Evolutionary conservation across 2,329 filamentous ascomycete genomes (phyloP).

Genomic region (Fusarium pseudocircinatum): DNA sequence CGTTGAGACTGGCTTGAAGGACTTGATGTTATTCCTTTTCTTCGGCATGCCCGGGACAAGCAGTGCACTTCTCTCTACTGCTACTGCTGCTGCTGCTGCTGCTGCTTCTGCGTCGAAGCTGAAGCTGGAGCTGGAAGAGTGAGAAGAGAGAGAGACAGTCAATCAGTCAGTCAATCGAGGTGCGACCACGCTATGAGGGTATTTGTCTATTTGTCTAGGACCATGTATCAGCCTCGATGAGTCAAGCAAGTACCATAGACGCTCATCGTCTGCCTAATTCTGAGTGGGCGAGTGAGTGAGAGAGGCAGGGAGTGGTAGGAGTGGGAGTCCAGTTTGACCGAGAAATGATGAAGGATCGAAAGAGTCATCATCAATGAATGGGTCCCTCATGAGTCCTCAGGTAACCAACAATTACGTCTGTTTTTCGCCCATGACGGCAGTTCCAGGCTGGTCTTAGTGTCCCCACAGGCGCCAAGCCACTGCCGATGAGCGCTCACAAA

Average conservation of each 20-base stretch:
- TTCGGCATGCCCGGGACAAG: constrained; percentile 65
- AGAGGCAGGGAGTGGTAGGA: not conserved
- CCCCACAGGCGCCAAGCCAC: constrained; percentile 25
- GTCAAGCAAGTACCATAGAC: constrained; percentile 21
- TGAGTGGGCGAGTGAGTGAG: not conserved
- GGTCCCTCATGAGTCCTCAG: constrained; percentile 21
- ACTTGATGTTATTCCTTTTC: constrained; percentile 66
- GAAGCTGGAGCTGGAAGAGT: not conserved
- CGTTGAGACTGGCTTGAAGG: constrained; percentile 68
- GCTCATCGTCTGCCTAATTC: not conserved
- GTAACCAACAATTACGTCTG: constrained; percentile 19
- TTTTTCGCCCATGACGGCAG: constrained; percentile 18
- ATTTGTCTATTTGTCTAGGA: constrained; percentile 36
- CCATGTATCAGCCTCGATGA: constrained; percentile 32
- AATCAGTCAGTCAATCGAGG: constrained; percentile 9
- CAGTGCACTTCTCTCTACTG: not conserved
- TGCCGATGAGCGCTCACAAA: constrained; percentile 18
- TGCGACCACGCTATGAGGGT: constrained; percentile 16
- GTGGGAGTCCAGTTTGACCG: not conserved
- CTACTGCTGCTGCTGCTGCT: not conserved
- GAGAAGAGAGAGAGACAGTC: not conserved
- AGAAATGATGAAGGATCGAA: constrained; percentile 18
- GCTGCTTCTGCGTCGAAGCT: not conserved
- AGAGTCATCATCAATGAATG: constrained; percentile 33
- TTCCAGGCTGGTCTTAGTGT: constrained; percentile 16